A percentile compares a stretch with the other conserved stretches of the same genome.
These are phyloP conservation scores for Aureobasidium sp. DNA, from an alignment of 2,329 filamentous ascomycete species.

Conservation along the genomic window DNA sequence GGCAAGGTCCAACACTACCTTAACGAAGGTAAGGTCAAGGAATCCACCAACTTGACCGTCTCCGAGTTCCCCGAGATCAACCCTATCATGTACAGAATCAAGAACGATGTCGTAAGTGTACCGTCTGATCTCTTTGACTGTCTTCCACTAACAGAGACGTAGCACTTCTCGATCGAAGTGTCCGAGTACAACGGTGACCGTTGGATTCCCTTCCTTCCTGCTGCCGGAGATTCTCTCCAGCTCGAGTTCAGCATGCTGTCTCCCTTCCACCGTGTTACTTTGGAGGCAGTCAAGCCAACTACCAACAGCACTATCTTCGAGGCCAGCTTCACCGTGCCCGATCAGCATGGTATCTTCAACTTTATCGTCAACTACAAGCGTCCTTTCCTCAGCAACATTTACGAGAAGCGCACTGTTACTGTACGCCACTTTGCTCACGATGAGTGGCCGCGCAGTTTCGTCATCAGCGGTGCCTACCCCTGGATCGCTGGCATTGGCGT, in stretches of 20 bases:
- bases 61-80: conserved; percentile 45
- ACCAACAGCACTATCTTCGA: conserved; percentile 64
- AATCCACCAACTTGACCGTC: conserved; percentile 11
- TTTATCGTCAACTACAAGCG: conserved; percentile 97
- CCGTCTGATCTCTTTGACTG: not conserved
- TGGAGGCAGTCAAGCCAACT: conserved; percentile 50
- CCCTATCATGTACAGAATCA: conserved; percentile 86
- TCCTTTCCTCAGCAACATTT: conserved; percentile 77
- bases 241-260: conserved; percentile 99
- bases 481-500: conserved; percentile 85
- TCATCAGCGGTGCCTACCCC: conserved; percentile 85
- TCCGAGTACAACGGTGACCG: conserved; percentile 74
- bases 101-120: conserved; percentile 83
- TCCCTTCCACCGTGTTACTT: conserved; percentile 82
- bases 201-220: conserved; percentile 64
- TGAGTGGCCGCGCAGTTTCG: conserved; percentile 86
- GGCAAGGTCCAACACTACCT: conserved; percentile 72
- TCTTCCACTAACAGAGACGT: not conserved
- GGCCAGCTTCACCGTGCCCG: conserved; percentile 71
- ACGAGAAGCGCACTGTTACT: conserved; percentile 91
- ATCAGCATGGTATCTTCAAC: conserved; percentile 99
- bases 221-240: conserved; percentile 66
- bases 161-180: conserved; percentile 81
- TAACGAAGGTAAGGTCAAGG: conserved; percentile 42
- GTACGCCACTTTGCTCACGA: conserved; percentile 96